phyloP scores from a whole-genome alignment of 164 flowering plant genomes.

The Sextonia rubra region DNA sequence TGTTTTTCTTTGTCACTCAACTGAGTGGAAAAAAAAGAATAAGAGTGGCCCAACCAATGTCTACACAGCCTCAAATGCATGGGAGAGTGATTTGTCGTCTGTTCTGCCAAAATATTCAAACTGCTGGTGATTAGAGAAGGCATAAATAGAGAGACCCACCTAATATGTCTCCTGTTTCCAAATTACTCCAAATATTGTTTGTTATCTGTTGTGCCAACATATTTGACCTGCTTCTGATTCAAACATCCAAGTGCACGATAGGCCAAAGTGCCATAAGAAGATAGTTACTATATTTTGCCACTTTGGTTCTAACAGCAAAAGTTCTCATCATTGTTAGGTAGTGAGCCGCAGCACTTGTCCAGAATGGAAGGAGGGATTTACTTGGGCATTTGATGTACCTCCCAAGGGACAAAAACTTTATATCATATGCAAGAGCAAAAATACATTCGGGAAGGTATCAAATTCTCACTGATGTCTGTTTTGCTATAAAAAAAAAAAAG shows the following conservation, averaged over 20 bases:
- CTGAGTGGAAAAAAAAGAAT: background rate
- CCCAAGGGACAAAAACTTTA: slow-evolving; percentile 93
- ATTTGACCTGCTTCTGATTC: background rate
- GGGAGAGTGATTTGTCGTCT: background rate
- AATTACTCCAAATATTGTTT: background rate
- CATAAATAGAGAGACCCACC: background rate
- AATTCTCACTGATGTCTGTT: background rate
- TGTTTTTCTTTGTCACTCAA: background rate
- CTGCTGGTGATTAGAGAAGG: background rate
- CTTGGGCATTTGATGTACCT: slow-evolving; percentile 96
- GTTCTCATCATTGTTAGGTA: slow-evolving; percentile 38
- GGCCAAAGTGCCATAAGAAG: background rate
- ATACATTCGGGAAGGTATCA: slow-evolving; percentile 83
- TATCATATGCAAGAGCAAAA: slow-evolving; percentile 83
- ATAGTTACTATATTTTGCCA: background rate
- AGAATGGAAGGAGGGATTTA: slow-evolving; percentile 91
- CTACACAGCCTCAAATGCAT: background rate
- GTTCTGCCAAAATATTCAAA: background rate
- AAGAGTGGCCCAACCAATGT: background rate
- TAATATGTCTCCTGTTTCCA: background rate
- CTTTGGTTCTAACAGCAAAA: slow-evolving; percentile 1
- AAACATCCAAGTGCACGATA: background rate
- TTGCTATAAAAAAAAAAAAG: background rate
- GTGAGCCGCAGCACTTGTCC: slow-evolving; percentile 64
- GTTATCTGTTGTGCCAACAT: background rate